Base-by-base conservation (phyloP, 2,329 filamentous ascomycete species). In the Curvularia sp. region DNA sequence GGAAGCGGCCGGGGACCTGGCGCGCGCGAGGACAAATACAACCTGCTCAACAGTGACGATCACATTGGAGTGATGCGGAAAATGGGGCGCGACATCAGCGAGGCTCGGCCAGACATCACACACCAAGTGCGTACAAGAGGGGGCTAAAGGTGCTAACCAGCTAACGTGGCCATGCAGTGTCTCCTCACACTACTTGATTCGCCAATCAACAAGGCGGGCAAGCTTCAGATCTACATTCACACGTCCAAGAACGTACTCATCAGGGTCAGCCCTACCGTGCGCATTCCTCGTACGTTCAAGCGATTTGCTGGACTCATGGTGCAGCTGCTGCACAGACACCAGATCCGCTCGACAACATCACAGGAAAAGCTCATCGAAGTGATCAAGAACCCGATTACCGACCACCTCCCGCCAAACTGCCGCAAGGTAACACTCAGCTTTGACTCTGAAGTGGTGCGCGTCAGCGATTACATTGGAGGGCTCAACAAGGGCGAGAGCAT, bases 1-100 rank as follows among this genome's bases (percentile, higher is more conserved):
- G 88, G 89, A 60, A 86, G 88, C 18, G 77, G 84, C 74, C 78
- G 86, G 75, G 79, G 87, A 77, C 82, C 87, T 30, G 81, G 84
- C 57, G 86, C 87, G 60, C 87, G 91, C 50, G 93, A 97, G 72
- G 94, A 97, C 77, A 98, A 98, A 79, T 99, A 96, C 80, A 96
- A 94, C 61, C 84, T 99, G 51, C 88, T 99, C 73, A 99, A 99
- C 84, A 97, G 93, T 79, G 95, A 99, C 75, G 95, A 99, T 80
- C 95, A 99, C 77, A 99, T 99, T 69, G 95, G 95, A 63, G 91
- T 98, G 66, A 97, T 99, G 93, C 90, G 95, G 74, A 99, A 98
- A 84, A 98, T 98, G 94, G 96, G 96, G 77, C 87, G 95, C 70
- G 95, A 99, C 77, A 98, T 99, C 67, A 97, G 93, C 77, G 95